These are phyloP conservation scores for Hibiscus mutabilis DNA, from an alignment of 345 rosid species.

Conservation along the genomic window DNA sequence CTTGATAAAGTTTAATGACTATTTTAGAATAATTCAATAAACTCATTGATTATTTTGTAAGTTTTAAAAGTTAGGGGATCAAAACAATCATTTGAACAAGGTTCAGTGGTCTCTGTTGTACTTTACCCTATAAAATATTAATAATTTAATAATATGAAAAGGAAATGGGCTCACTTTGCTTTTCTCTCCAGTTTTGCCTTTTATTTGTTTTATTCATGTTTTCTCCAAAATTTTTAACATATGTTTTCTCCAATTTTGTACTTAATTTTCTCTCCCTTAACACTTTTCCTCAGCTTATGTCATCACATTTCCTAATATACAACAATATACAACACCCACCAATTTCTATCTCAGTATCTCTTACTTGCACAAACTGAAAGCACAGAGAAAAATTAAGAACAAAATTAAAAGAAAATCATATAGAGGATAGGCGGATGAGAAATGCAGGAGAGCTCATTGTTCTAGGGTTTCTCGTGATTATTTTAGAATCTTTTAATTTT, in stretches of 20 bases:
- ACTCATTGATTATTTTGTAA: too few species aligned
- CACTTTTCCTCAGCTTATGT: constrained; percentile 51
- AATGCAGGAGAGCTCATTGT: constrained; percentile 15
- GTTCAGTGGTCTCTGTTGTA: too few species aligned
- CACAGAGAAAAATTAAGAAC: not conserved
- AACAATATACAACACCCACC: constrained; percentile 28
- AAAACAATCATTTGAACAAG: too few species aligned
- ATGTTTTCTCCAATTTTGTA: not conserved
- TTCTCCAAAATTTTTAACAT: not conserved
- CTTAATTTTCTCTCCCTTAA: constrained; percentile 19
- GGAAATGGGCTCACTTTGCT: too few species aligned
- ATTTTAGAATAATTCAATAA: too few species aligned
- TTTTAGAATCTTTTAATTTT: not conserved
- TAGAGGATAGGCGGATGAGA: not conserved
- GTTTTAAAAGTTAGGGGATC: too few species aligned
- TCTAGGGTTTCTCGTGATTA: constrained; percentile 19
- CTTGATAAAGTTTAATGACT: too few species aligned
- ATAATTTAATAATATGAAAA: too few species aligned
- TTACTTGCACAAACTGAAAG: not conserved
- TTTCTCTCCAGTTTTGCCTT: constrained; percentile 9
- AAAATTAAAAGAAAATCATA: not conserved
- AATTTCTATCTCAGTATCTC: constrained; percentile 23
- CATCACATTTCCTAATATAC: constrained; percentile 36
- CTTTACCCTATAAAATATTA: too few species aligned
- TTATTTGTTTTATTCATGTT: not conserved